Base-by-base conservation (phyloP, 2,329 filamentous ascomycete genomes). In the Pseudogymnoascus sp. region DNA sequence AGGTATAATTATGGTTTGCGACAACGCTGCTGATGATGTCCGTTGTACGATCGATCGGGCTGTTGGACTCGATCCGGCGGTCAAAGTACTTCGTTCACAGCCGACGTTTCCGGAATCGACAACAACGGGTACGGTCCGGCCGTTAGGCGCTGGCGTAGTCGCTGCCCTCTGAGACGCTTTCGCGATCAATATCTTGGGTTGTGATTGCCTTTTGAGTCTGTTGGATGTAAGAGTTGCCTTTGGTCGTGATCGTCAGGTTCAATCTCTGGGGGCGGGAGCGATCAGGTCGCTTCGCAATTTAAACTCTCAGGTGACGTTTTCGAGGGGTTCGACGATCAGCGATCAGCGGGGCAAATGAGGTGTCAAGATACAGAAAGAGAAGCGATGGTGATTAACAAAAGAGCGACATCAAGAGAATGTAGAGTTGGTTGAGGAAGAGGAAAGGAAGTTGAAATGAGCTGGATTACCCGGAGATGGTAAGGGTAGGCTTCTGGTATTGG, bases 91-190 rank as follows among this genome's bases (percentile, higher is more conserved):
- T 32, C 47, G 47, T 54, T 54, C 47, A 16, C 47, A 54, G 28
- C 47, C 47, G 47, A 54, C 47, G 47, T 54, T 54, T 54, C 47
- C 47, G 47, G 47, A 32, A 54, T 54, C 47, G 47, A 54, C 25
- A 54, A 30, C 28, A n/a, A 32, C 47, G 28, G 47, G 47, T 32
- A 54, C 47, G 47, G 47, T 54, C 47, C 47, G 47, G 47, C 47
- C 47, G 47, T 54, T 54, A 54, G 47, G 47, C 47, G 28, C 47
- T 54, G 47, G 47, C 47, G 47, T 54, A 11, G 28, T 54, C n/a
- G 47, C 47, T 54, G 28, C 47, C 47, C 28, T 54, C 14, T 20
- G 9, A 32, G 28, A 32, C 28, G 47, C 12, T 54, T 54, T 54
- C 16, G 28, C 47, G 18, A 54, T 54, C 28, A 16, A 28, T 30